These are phyloP conservation scores for Colletotrichum sp. DNA, from an alignment of 2,329 filamentous ascomycete genomes.

Conservation along the genomic window DNA sequence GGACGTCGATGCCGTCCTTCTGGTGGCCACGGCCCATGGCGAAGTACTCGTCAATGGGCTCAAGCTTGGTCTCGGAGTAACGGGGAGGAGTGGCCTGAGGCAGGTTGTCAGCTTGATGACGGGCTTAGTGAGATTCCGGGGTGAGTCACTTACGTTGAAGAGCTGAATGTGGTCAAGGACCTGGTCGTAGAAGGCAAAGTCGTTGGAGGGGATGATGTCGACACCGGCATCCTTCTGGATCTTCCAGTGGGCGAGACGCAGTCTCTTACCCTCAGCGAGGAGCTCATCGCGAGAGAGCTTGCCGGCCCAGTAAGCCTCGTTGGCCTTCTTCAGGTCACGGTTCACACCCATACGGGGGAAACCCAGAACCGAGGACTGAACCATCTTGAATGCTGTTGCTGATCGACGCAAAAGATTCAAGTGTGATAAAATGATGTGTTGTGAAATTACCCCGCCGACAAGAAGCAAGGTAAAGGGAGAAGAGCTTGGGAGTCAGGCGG, in stretches of 20 bases:
- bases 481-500: constrained; percentile 4
- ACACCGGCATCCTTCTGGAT: constrained; percentile 99
- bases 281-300: constrained; percentile 94
- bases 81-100: constrained; percentile 86
- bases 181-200: constrained; percentile 99
- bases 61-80: constrained; percentile 88
- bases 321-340: constrained; percentile 99
- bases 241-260: constrained; percentile 97
- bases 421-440: background rate
- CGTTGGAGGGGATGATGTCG: constrained; percentile 97
- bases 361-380: constrained; percentile 82
- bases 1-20: constrained; percentile 91
- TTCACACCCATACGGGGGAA: constrained; percentile 99
- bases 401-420: constrained; percentile 15
- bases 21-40: constrained; percentile 99
- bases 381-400: constrained; percentile 53
- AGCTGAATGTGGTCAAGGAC: constrained; percentile 98
- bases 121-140: background rate
- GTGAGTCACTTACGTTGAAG: constrained; percentile 76
- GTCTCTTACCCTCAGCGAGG: constrained; percentile 92
- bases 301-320: constrained; percentile 94
- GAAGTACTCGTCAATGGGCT: constrained; percentile 95
- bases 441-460: constrained; percentile 15
- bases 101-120: background rate
- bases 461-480: constrained; percentile 4